Conservation (phyloP, 768 basidiomycete genomes). For the Auricularia sp. region DNA sequence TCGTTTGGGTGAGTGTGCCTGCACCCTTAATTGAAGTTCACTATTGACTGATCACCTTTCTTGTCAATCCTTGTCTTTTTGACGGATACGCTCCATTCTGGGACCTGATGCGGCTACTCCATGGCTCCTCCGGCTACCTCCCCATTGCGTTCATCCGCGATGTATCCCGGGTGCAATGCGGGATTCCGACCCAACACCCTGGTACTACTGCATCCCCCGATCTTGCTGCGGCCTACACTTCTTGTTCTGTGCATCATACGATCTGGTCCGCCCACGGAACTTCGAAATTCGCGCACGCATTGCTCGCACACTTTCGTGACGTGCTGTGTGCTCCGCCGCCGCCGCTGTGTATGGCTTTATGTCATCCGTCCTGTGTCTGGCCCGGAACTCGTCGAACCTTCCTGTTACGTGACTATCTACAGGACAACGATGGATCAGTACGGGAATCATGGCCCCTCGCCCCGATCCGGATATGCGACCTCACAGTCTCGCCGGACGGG, state of each 20-base stretch:
- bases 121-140: background rate
- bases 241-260: too few species aligned
- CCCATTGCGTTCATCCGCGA: background rate
- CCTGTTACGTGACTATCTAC: conserved; percentile 5
- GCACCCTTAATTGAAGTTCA: background rate
- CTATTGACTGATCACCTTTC: too few species aligned
- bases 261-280: too few species aligned
- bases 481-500: conserved; percentile 79
- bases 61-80: background rate
- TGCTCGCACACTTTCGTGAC: too few species aligned
- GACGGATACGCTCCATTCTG: background rate
- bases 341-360: background rate
- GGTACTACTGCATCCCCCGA: background rate
- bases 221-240: too few species aligned
- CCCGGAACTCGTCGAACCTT: conserved; percentile 7
- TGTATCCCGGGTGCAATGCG: background rate
- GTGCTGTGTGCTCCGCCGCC: background rate
- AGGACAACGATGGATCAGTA: conserved; percentile 71
- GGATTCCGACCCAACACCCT: background rate
- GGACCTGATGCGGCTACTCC: background rate
- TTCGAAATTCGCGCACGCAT: too few species aligned
- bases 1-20: conserved; percentile 59
- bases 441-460: conserved; percentile 59
- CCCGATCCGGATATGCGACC: conserved; percentile 75
- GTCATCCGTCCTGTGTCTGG: background rate